Base-by-base conservation (phyloP, 2,329 filamentous ascomycete genomes). In the Aureobasidium sp. region DNA sequence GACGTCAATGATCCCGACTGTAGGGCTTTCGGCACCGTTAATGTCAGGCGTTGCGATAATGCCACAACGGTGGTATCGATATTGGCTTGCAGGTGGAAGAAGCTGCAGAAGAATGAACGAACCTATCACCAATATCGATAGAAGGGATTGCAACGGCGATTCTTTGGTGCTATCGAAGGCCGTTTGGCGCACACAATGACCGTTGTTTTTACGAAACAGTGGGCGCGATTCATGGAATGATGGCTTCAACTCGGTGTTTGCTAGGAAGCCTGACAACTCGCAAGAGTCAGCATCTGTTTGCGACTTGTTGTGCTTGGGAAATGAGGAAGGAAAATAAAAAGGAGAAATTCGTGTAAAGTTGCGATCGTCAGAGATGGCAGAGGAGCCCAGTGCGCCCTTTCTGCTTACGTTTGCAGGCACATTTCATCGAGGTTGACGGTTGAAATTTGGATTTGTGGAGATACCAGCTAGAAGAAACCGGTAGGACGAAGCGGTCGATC, bases 111-210 rank as follows among this genome's bases (percentile, higher is more conserved):
- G 32, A 17, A 21, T 24, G 34, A 16, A 16, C 48, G 48, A 51
- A 41, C 48, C 37, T 51, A 17, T 30, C 21, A 41, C 34, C 37
- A 51, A 51, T 51, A 49, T 49, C 45, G 45, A 49, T 49, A 49
- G 25, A 49, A 39, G 48, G n/a, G 37, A 40, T 40, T 51, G 37
- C 48, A 51, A 51, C 48, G 48, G 48, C 21, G 17, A 41, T 17
- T 51, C 48, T 51, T n/a, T 41, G n/a, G 48, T 51, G 37, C 29
- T 51, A 51, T 51, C 48, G 48, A 51, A 51, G 48, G 27, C 48
- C 48, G 48, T 51, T 41, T 51, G 44, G 44, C 44, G 27, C 48
- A 40, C 22, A 37, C 25, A 51, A 32, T 32, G 30, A 24, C 35
- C 17, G 48, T 51, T 51, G 35, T 34, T 40, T 17, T 51, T 41